phyloP scores from a whole-genome alignment of 306 rosid genomes.

The Heteromeles arbutifolia region DNA sequence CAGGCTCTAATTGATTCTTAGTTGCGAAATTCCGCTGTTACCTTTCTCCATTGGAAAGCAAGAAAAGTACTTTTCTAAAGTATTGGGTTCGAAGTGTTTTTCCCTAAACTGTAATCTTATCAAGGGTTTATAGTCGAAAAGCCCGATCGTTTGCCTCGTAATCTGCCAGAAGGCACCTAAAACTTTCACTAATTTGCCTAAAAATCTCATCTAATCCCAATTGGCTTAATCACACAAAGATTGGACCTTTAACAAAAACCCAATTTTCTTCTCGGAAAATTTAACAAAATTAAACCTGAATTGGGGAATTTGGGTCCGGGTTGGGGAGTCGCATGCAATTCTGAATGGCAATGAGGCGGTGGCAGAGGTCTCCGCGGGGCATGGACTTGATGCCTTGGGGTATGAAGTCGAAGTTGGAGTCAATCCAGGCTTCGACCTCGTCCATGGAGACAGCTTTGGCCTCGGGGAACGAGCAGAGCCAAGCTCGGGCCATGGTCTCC shows the following conservation, averaged over 20 bases:
- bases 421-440: slow-evolving; percentile 93
- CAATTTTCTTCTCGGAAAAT: background rate
- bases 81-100: background rate
- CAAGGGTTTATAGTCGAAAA: background rate
- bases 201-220: background rate
- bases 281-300: background rate
- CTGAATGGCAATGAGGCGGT: slow-evolving; percentile 70
- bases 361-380: slow-evolving; percentile 83
- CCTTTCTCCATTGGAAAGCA: background rate
- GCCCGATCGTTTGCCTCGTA: background rate
- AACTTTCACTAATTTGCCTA: background rate
- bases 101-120: background rate
- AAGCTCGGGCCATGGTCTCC: slow-evolving; percentile 95
- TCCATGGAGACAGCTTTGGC: slow-evolving; percentile 68
- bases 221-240: background rate
- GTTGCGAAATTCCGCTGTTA: background rate
- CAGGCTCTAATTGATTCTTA: background rate
- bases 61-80: no score
- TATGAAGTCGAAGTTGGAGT: slow-evolving; percentile 56
- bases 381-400: slow-evolving; percentile 74
- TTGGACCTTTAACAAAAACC: background rate
- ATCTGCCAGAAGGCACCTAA: background rate
- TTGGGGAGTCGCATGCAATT: slow-evolving; percentile 63
- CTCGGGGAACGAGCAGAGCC: slow-evolving; percentile 76
- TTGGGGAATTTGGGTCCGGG: slow-evolving; percentile 25